A percentile compares a stretch with the other conserved stretches of the same genome.
These are phyloP conservation scores for Perkinsus olseni DNA, from an alignment of 169 alveolate species.

Conservation along the genomic window DNA sequence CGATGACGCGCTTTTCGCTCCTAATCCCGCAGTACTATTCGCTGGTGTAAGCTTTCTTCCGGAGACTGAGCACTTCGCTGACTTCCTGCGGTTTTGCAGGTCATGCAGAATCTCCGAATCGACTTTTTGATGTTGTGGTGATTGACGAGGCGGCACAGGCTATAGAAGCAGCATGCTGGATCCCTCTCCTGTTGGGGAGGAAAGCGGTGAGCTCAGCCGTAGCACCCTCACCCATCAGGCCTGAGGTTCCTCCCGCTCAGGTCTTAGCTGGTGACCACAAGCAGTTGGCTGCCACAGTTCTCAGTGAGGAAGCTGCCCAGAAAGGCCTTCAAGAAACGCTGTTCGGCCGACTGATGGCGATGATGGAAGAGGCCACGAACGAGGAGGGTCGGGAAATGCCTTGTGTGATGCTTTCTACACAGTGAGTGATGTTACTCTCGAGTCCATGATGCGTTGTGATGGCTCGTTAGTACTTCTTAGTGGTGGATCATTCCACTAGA, in stretches of 20 bases:
- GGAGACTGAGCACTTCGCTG: too few relatives aligned
- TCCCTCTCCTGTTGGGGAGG: slow-evolving; percentile 23
- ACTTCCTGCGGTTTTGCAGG: too few relatives aligned
- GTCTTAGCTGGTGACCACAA: slow-evolving; percentile 36
- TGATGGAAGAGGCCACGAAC: not conserved
- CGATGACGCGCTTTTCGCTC: too few relatives aligned
- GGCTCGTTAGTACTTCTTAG: too few relatives aligned
- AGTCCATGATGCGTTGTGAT: too few relatives aligned
- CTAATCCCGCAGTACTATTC: too few relatives aligned
- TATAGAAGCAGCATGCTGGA: slow-evolving; percentile 31
- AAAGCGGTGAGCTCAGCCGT: not conserved
- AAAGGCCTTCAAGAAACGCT: slow-evolving; percentile 24
- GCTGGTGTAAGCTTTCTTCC: too few relatives aligned
- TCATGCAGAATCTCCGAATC: not conserved
- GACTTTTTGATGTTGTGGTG: slow-evolving; percentile 25
- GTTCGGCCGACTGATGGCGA: slow-evolving; percentile 26
- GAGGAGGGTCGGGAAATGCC: not conserved
- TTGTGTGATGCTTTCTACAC: not conserved
- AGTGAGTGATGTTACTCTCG: not conserved
- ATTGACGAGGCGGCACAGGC: slow-evolving; percentile 35
- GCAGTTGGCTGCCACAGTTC: slow-evolving; percentile 32
- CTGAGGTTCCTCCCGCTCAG: not conserved
- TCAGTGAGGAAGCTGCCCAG: slow-evolving; percentile 16
- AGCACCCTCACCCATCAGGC: not conserved
- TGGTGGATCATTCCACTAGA: slow-evolving; percentile 11